These are phyloP conservation scores for Phytopythium litorale DNA, from an alignment of 352 stramenopile species.

Conservation along the genomic window DNA sequence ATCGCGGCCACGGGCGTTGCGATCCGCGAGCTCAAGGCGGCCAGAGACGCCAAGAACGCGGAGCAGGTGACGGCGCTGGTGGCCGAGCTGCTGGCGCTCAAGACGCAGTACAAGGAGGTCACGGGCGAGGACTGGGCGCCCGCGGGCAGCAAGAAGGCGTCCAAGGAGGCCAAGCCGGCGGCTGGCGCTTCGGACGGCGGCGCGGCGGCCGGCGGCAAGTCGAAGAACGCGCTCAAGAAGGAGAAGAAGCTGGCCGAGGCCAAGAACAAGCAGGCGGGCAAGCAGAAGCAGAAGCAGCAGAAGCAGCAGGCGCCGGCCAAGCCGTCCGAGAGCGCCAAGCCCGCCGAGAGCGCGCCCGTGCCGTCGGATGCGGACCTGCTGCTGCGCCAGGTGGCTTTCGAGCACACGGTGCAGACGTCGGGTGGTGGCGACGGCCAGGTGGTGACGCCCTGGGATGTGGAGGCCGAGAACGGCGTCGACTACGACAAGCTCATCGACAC, in stretches of 20 bases:
- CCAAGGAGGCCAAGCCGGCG: constrained; percentile 19
- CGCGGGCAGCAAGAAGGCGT: constrained; percentile 25
- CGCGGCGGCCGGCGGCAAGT: constrained; percentile 39
- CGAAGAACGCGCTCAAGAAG: constrained; percentile 87
- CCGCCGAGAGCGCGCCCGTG: constrained; percentile 48
- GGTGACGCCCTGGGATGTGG: constrained; percentile 92
- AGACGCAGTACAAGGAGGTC: constrained; percentile 75
- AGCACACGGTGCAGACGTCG: constrained; percentile 57
- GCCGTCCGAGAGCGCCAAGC: constrained; percentile 70
- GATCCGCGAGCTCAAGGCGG: constrained; percentile 79
- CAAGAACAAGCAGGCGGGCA: constrained; percentile 38
- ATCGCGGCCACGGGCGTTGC: constrained; percentile 70
- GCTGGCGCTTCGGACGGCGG: background rate
- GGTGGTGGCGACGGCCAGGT: constrained; percentile 64
- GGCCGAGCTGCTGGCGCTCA: constrained; percentile 61
- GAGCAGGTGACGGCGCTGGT: constrained; percentile 43
- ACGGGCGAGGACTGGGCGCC: constrained; percentile 71
- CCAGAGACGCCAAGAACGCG: constrained; percentile 56
- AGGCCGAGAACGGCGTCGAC: constrained; percentile 96
- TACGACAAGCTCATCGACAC: constrained; percentile 99
- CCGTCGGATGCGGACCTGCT: constrained; percentile 57
- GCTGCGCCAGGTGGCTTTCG: constrained; percentile 69
- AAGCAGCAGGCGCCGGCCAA: constrained; percentile 53
- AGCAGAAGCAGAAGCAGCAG: constrained; percentile 36
- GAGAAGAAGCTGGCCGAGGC: constrained; percentile 82